Conservation (phyloP, 208 protist species). For the Naegleria fowleri region DNA sequence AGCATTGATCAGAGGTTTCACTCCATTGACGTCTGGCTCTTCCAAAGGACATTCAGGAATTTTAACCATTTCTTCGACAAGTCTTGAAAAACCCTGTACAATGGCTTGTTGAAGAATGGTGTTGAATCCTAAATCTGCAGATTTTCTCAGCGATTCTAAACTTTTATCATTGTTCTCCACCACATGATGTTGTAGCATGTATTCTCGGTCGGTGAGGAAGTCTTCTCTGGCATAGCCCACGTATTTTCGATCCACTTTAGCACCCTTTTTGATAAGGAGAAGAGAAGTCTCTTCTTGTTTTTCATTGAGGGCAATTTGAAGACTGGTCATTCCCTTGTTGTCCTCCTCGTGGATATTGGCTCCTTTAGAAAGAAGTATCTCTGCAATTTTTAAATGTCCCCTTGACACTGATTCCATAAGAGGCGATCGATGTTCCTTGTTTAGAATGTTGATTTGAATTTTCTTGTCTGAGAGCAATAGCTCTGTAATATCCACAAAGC, state of each 20-base stretch:
- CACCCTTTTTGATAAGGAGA: background rate
- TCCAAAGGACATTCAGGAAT: background rate
- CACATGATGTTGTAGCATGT: background rate
- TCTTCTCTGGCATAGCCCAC: background rate
- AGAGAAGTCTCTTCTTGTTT: background rate
- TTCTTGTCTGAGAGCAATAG: background rate
- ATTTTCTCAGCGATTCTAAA: constrained; percentile 4
- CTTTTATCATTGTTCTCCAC: background rate
- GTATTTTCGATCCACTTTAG: background rate
- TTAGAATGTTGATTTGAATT: background rate
- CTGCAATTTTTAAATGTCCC: background rate
- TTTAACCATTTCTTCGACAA: background rate
- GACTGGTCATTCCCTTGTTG: constrained; percentile 9
- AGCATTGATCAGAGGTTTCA: background rate
- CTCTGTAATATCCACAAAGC: constrained; percentile 1
- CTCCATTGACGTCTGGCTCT: background rate
- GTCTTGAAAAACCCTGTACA: background rate
- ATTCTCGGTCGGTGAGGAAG: background rate
- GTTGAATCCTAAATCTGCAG: constrained; percentile 4
- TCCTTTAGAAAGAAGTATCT: background rate
- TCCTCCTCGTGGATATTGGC: background rate
- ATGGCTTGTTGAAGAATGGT: constrained; percentile 26
- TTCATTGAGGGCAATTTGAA: constrained; percentile 12
- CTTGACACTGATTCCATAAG: constrained; percentile 9
- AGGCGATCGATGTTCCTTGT: constrained; percentile 14